Evolutionary conservation across 2,329 filamentous ascomycete species (phyloP), one percentile per base, ranked within the genome.

Genomic region (Colletotrichum truncatum): DNA sequence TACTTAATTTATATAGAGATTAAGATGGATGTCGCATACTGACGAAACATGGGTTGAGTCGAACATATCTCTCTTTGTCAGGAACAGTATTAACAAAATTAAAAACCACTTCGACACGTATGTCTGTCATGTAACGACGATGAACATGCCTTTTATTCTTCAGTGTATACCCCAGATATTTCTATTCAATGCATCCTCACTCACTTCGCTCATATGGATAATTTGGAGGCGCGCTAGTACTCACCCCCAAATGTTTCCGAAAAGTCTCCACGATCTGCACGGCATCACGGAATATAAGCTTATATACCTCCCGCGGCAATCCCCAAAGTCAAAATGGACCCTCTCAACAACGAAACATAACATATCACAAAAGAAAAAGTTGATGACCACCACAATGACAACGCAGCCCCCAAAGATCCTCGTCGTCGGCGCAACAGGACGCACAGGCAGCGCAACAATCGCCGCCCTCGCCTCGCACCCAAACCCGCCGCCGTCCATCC

Each of bases 371-470:
- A 12, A 3, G 9, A 6, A 16, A 1, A 28, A 26, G 21, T n/a
- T n/a, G 6, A 21, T 4, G 3, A 26, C 12, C 21, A 28, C 21
- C n/a, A 10, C 25, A 4, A 57, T 57, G 41, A 18, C 14, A 38
- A 16, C 1, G 3, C 12, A 2, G 41, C 68, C 54, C 32, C 81
- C 82, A 77, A 80, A 80, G 41, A 68, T 85, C 65, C 78, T 85
- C 64, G 69, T 85, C 60, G 72, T 85, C 34, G 83, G 82, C 32
- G 82, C 76, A 54, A 81, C 74, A 36, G 83, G 84, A 34, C 79
- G 80, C 60, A 83, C 81, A 43, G 83, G 83, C 65, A 73, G 75
- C 52, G 73, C 83, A 26, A 75, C 81, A 46, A 73, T 84, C 45
- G 60, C 77, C 18, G 74, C 64, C 11, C 36, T 66, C 52, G 10